Base-by-base conservation (phyloP, 306 rosid species). In the Vachellia collinsii region DNA sequence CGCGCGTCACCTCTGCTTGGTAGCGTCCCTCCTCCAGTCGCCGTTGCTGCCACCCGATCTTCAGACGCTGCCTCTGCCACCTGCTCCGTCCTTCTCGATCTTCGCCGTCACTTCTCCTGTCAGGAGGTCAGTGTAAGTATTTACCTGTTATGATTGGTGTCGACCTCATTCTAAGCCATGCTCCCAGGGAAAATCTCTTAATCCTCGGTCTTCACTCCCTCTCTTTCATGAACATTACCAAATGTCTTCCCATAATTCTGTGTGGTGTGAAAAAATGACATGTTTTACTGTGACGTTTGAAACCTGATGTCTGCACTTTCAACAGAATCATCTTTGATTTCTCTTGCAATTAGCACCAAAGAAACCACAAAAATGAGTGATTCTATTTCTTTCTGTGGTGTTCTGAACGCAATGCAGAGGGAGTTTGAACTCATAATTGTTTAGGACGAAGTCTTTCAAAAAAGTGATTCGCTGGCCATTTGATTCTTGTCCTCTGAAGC, bases 361-460 rank as follows among this genome's bases (percentile, higher is more conserved):
- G 34, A 29, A 29, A 29, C 34, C 1, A 29, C 34, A 29, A 29
- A 46, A 46, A 13, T 3, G 50, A 46, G 50, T 46, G 4, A 11
- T 46, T 46, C 11, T 46, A 3, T 11, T 13, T 46, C 50, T 11
- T 46, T 46, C 16, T 46, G 16, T 46, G 50, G 50, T 46, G 50
- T 46, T 44, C 48, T 44, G 22, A 34, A 74, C 36, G 34, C 42
- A 70, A 36, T 70, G 73, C 56, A 0, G 11, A 70, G 61, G 64
- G 64, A 62, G 51, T n/a, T 36, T 51, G 81, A 64, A 36, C 41
- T 29, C 42, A 56, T 69, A 75, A 25, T 47, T 42, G 71, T 75
- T 25, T 68, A 29, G 78, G 37, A 36, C 8, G 29, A 70, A 44
- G 71, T 71, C 8, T 59, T 59, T 64, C 50, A 3, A 11, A 46